These are phyloP conservation scores for Ballota nigra DNA, from an alignment of 257 asterid species.

Conservation along the genomic window DNA sequence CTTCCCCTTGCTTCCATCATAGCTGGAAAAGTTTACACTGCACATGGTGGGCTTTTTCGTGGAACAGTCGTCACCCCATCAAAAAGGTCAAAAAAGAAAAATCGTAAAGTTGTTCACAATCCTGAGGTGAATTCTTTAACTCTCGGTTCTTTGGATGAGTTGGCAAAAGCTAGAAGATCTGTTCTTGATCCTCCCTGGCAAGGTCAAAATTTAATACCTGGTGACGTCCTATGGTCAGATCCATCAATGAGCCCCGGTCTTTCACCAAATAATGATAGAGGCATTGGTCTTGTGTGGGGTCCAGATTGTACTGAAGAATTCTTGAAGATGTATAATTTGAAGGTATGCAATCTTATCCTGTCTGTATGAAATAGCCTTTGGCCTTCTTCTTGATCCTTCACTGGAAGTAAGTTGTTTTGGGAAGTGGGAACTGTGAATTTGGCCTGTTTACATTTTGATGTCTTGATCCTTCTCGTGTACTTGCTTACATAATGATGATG, in stretches of 20 bases:
- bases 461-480: background rate
- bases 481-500: background rate
- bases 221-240: constrained; percentile 97
- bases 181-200: constrained; percentile 99
- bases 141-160: constrained; percentile 91
- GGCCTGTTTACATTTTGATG: constrained; percentile 7
- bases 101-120: constrained; percentile 54
- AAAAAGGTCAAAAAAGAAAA: constrained; percentile 87
- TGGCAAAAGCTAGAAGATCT: constrained; percentile 86
- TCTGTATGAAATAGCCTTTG: no score
- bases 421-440: background rate
- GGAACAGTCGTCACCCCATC: constrained; percentile 57
- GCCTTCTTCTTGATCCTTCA: no score
- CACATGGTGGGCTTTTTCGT: constrained; percentile 98
- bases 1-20: constrained; percentile 95
- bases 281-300: constrained; percentile 95
- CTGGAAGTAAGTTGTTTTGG: no score
- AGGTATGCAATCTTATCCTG: constrained; percentile 43
- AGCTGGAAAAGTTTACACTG: constrained; percentile 81
- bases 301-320: constrained; percentile 96
- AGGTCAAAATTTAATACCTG: constrained; percentile 92
- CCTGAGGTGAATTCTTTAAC: constrained; percentile 46
- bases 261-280: constrained; percentile 87
- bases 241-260: constrained; percentile 88
- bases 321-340: constrained; percentile 61